Base-by-base conservation (phyloP, 2,329 filamentous ascomycete species). In the Diaporthe helianthi region DNA sequence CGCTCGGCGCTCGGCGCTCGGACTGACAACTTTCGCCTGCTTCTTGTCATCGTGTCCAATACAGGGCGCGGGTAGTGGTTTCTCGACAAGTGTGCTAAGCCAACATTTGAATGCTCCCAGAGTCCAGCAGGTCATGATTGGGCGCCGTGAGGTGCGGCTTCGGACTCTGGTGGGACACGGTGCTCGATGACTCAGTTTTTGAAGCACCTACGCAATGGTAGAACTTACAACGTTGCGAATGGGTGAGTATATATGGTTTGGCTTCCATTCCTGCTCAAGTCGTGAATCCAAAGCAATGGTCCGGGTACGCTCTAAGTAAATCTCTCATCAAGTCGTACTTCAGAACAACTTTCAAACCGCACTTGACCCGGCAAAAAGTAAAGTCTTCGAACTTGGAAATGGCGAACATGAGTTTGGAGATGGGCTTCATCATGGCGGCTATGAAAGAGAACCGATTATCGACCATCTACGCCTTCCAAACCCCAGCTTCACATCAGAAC, bases 341-440 rank as follows among this genome's bases (percentile, higher is more conserved):
- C n/a, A n/a, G n/a, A 4, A 12, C 6, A 3, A 15, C 1, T 19
- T 10, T 17, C 24, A 22, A 22, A n/a, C 2, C 12, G 10, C 8
- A 49, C 12, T 19, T 9, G 29, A 24, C 13, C 36, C 44, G 52
- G 36, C 3, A 6, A 10, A 6, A 13, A 33, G 15, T 2, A 13
- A 4, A 33, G 8, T 31, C 19, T 49, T 26, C 19, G 15, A 41
- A 46, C 19, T 49, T 26, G 13, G 15, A 41, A 46, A 71, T 69
- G 66, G 41, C 31, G 17, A 61, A 24, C 33, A 29, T 49, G 12
- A 36, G 44, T 10, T 41, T 67, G 41, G 69, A 71, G 7, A 63
- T 71, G 7, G 69, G 66, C 17, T 65, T 64, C 15, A 65, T 71
- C 29, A 71, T 71, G 69, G 66, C 66, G n/a, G 69, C 69, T 26